A percentile compares a stretch with the other conserved stretches of the same genome.
Conservation (phyloP, 169 alveolate species). For the Cyclospora cayetanensis region DNA sequence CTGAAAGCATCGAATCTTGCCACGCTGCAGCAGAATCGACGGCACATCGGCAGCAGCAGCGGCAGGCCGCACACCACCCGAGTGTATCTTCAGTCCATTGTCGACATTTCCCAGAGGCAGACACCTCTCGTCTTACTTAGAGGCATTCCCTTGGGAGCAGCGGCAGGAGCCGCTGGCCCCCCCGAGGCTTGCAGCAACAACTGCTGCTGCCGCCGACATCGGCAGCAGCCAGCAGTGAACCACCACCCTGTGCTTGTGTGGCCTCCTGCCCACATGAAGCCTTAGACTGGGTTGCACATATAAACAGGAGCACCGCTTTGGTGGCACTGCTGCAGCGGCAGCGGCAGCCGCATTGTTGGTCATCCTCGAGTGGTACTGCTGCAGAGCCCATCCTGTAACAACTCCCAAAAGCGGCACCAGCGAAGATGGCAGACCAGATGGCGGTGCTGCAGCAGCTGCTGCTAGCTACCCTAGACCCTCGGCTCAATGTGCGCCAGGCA, state of each 20-base stretch:
- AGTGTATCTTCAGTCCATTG: background rate
- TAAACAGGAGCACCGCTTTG: slow-evolving; percentile 39
- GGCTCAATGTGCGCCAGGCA: slow-evolving; percentile 63
- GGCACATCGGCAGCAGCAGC: slow-evolving; percentile 42
- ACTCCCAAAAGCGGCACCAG: background rate
- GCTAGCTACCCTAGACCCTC: slow-evolving; percentile 70
- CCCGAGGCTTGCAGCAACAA: slow-evolving; percentile 14
- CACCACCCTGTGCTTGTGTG: slow-evolving; percentile 39
- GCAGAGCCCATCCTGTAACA: background rate
- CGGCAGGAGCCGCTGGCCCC: slow-evolving; percentile 52
- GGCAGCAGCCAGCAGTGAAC: slow-evolving; percentile 21
- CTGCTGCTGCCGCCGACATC: background rate
- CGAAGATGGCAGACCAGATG: slow-evolving; percentile 57
- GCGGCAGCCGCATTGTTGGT: slow-evolving; percentile 15
- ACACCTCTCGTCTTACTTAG: background rate
- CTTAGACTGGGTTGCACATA: background rate
- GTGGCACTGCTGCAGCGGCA: slow-evolving; percentile 68
- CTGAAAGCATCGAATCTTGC: background rate
- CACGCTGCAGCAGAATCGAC: background rate
- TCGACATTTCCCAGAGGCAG: background rate
- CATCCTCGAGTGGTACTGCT: background rate
- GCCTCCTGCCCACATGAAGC: slow-evolving; percentile 27
- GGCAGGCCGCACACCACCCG: background rate
- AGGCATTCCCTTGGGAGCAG: background rate
- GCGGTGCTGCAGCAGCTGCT: slow-evolving; percentile 73